Base-by-base conservation (phyloP, 2,329 filamentous ascomycete genomes). In the Gremmenia infestans region DNA sequence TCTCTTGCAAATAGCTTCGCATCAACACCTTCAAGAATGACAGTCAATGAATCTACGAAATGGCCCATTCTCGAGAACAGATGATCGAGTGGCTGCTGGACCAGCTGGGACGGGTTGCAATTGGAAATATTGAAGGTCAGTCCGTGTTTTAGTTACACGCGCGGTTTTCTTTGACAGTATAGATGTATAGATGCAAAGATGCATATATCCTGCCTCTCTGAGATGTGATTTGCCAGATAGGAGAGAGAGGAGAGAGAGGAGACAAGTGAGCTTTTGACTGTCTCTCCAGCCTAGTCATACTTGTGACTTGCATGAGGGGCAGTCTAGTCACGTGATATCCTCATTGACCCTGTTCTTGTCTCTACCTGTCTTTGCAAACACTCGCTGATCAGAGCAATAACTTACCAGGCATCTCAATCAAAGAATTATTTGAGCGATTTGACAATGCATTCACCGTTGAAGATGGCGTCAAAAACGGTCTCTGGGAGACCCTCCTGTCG, bases 31-130 rank as follows among this genome's bases (percentile, higher is more conserved):
- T 32, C 28, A 17, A 52, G 52, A 40, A 58, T 58, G 56, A 48
- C 45, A 28, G 25, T 17, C n/a, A 1, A 46, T 11, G 23, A n/a
- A 25, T n/a, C 49, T 48, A 36, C 32, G 49, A 14, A 15, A 60
- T 60, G 55, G 47, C 52, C 8, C 40, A 50, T 28, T 22, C 17
- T n/a, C 28, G 28, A 15, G 43, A 55, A 22, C 22, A 48, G 36
- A 50, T 60, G 40, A 54, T 64, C 22, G 55, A 65, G 37, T 59
- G 61, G 53, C 55, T 66, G 48, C 47, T 67, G 28, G 60, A 59
- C 51, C 55, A 63, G 50, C 58, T 67, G 35, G 57, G 61, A 15
- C 55, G 59, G 39, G 61, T 54, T 48, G 60, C 54, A 39, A 49
- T 54, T 51, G 54, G 64, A 53, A 62, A 63, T 65, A 56, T 57